Evolutionary conservation across 257 asterid species (phyloP).

Genomic region (Linderniella brevidens): DNA sequence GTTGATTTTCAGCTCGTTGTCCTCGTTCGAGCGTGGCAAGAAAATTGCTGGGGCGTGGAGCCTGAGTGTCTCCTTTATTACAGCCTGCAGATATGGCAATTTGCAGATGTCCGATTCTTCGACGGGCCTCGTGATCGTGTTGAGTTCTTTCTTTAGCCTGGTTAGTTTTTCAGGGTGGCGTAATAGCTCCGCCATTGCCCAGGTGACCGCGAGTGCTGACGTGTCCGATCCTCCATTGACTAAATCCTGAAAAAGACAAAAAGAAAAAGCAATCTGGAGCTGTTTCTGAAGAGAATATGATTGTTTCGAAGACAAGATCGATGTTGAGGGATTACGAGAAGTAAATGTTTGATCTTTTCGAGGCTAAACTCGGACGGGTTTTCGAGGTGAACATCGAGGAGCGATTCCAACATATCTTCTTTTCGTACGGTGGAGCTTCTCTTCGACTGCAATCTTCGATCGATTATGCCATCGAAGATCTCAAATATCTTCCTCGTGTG

Average conservation of each 20-base stretch:
- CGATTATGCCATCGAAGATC: constrained; percentile 12
- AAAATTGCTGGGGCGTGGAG: constrained; percentile 11
- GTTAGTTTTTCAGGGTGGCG: constrained; percentile 9
- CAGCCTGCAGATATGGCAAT: constrained; percentile 13
- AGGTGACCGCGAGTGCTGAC: constrained; percentile 14
- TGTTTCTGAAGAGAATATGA: not conserved
- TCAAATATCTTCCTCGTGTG: not conserved
- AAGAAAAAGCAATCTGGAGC: not conserved
- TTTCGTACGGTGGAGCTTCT: not conserved
- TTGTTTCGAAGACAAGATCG: not conserved
- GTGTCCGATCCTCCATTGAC: constrained; percentile 12
- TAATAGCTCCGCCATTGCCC: constrained; percentile 22
- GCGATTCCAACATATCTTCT: constrained; percentile 17
- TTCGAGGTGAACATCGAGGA: constrained; percentile 11
- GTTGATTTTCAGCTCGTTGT: constrained; percentile 6
- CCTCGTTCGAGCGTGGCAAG: constrained; percentile 7
- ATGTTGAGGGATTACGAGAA: constrained; percentile 10
- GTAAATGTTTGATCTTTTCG: constrained; percentile 10
- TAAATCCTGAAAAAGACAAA: constrained; percentile 9
- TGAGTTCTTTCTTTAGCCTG: constrained; percentile 8
- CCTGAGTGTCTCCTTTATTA: constrained; percentile 16
- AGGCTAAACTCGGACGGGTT: constrained; percentile 7
- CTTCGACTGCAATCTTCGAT: not conserved
- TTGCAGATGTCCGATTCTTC: constrained; percentile 17
- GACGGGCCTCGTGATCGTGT: constrained; percentile 8